Evolutionary conservation across 2,329 filamentous ascomycete species (phyloP).

Genomic region (Cytospora schulzeri): DNA sequence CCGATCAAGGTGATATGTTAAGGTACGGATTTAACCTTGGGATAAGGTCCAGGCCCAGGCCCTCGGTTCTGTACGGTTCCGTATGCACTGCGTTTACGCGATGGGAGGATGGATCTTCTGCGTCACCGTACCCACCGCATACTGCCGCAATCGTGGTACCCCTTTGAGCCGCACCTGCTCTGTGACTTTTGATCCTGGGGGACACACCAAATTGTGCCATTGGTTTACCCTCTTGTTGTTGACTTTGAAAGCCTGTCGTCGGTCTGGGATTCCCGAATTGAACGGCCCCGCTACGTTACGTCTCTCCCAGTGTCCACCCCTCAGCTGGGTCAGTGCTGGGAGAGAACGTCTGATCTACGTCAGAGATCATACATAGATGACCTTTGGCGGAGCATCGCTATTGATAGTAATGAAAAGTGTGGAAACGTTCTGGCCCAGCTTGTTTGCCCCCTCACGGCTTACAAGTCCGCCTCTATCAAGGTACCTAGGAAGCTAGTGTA

Average conservation of each 20-base stretch:
- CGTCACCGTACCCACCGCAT: neutral
- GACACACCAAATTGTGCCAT: neutral
- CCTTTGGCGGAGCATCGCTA: neutral
- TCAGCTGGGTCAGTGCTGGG: neutral
- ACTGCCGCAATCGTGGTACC: neutral
- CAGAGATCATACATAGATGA: slow-evolving; percentile 3
- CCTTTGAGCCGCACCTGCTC: neutral
- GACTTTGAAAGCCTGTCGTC: neutral
- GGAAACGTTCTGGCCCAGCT: slow-evolving; percentile 8
- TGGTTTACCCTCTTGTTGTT: neutral
- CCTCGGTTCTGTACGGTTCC: neutral
- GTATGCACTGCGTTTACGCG: neutral
- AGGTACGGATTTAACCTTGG: neutral
- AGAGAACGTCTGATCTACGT: slow-evolving; percentile 19
- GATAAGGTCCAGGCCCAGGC: neutral
- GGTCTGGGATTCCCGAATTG: neutral
- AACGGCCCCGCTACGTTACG: neutral
- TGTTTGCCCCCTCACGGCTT: slow-evolving; percentile 5
- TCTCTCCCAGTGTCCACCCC: neutral
- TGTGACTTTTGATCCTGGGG: neutral
- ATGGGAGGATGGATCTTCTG: neutral
- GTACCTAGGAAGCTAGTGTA: neutral
- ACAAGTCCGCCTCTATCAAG: neutral
- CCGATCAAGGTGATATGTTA: neutral
- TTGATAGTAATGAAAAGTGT: neutral